Percentiles rank a stretch among this genome's conserved stretches.
Conservation (phyloP, 2,329 filamentous ascomycete species). For the Alternaria angustiovoidea region DNA sequence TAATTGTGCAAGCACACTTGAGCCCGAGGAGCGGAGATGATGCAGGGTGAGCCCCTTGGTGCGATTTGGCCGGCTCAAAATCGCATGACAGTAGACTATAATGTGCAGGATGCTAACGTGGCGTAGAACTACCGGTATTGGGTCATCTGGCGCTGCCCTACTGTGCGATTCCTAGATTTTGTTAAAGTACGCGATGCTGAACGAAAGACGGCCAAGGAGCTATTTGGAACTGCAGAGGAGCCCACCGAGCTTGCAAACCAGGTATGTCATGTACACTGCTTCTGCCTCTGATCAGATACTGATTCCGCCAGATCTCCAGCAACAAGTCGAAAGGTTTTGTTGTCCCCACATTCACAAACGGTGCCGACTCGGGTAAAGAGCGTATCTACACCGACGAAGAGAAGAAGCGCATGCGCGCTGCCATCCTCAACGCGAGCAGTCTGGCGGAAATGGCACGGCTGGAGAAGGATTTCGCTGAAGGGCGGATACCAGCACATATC, state of each 20-base stretch:
- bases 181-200: slow-evolving; percentile 89
- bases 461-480: slow-evolving; percentile 92
- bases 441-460: slow-evolving; percentile 87
- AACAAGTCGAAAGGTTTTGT: slow-evolving; percentile 82
- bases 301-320: slow-evolving; percentile 73
- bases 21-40: slow-evolving; percentile 6
- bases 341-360: slow-evolving; percentile 55
- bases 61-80: not conserved
- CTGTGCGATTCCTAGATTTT: slow-evolving; percentile 90
- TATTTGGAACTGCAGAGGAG: slow-evolving; percentile 82
- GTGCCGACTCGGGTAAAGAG: slow-evolving; percentile 57
- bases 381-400: slow-evolving; percentile 85
- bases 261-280: slow-evolving; percentile 1
- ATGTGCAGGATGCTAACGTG: slow-evolving; percentile 16
- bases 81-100: not conserved
- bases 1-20: slow-evolving; percentile 29
- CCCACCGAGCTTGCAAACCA: slow-evolving; percentile 76
- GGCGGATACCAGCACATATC: slow-evolving; percentile 70
- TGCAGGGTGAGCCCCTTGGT: not conserved
- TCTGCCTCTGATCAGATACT: not conserved
- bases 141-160: slow-evolving; percentile 86
- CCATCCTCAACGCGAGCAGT: slow-evolving; percentile 88
- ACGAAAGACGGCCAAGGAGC: slow-evolving; percentile 74
- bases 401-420: slow-evolving; percentile 81
- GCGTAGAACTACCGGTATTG: slow-evolving; percentile 87